phyloP scores from a whole-genome alignment of 345 rosid genomes.

The Nasturtium officinale region DNA sequence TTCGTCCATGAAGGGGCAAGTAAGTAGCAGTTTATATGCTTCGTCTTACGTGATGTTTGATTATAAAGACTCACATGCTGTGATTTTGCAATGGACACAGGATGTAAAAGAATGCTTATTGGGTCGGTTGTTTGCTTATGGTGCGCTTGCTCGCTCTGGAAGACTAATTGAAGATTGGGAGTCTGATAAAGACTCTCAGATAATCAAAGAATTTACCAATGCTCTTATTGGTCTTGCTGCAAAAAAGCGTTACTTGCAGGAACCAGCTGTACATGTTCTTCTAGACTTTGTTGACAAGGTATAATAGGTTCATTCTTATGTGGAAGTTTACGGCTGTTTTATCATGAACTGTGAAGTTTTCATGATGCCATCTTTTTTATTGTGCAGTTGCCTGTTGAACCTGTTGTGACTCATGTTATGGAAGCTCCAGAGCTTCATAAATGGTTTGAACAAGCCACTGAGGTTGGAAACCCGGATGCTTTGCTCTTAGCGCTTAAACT shows the following conservation, averaged over 20 bases:
- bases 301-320: conserved; percentile 24
- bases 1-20: conserved; percentile 96
- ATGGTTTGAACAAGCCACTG: conserved; percentile 75
- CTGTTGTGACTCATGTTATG: conserved; percentile 63
- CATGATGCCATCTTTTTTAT: conserved; percentile 8
- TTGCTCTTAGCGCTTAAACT: conserved; percentile 82
- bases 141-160: conserved; percentile 79
- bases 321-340: neutral
- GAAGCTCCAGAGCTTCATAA: conserved; percentile 68
- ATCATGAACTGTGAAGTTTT: neutral
- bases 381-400: conserved; percentile 70
- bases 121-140: conserved; percentile 88
- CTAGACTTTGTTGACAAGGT: conserved; percentile 81
- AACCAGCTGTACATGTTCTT: conserved; percentile 76
- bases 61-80: conserved; percentile 12
- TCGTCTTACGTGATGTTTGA: neutral
- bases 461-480: conserved; percentile 90
- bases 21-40: conserved; percentile 40
- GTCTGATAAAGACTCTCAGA: conserved; percentile 56
- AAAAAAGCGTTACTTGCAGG: conserved; percentile 87
- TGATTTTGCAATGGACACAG: conserved; percentile 47
- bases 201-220: conserved; percentile 64
- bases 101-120: conserved; percentile 87
- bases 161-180: conserved; percentile 65
- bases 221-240: conserved; percentile 67